Percentiles rank a stretch among this genome's conserved stretches.
Evolutionary conservation across 495 filamentous ascomycete species (phyloP).

Genomic region (Aspergillus asperescens): DNA sequence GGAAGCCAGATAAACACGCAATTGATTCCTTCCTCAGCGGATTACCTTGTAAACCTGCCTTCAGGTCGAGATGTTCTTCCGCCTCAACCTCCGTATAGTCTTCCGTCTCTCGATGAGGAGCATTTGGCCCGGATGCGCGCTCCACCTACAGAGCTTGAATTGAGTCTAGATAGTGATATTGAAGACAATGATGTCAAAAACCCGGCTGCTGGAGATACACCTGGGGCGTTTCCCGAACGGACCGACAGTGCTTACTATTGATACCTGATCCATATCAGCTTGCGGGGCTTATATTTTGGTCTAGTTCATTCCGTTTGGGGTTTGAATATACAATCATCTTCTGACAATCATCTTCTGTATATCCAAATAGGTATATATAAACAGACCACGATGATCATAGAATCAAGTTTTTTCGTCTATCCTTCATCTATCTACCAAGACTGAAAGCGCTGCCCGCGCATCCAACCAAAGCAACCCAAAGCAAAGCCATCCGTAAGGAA

Average conservation of each 20-base stretch:
- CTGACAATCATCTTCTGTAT: no score
- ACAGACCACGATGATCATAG: no score
- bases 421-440: not conserved
- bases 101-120: conserved; percentile 51
- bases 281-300: no score
- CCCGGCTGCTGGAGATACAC: conserved; percentile 32
- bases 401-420: no score
- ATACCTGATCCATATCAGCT: no score
- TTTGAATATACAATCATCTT: no score
- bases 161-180: conserved; percentile 30
- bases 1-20: conserved; percentile 73
- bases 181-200: conserved; percentile 47
- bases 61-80: conserved; percentile 82
- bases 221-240: conserved; percentile 41
- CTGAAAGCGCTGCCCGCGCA: not conserved
- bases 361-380: no score
- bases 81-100: conserved; percentile 52
- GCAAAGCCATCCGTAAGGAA: not conserved
- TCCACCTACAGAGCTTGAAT: conserved; percentile 35
- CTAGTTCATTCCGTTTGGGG: no score
- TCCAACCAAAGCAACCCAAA: not conserved
- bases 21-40: conserved; percentile 60
- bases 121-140: conserved; percentile 47
- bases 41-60: conserved; percentile 70
- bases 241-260: conserved; percentile 44